Conservation (phyloP, 2,329 filamentous ascomycete species). For the Pseudocercospora pini-densiflorae region DNA sequence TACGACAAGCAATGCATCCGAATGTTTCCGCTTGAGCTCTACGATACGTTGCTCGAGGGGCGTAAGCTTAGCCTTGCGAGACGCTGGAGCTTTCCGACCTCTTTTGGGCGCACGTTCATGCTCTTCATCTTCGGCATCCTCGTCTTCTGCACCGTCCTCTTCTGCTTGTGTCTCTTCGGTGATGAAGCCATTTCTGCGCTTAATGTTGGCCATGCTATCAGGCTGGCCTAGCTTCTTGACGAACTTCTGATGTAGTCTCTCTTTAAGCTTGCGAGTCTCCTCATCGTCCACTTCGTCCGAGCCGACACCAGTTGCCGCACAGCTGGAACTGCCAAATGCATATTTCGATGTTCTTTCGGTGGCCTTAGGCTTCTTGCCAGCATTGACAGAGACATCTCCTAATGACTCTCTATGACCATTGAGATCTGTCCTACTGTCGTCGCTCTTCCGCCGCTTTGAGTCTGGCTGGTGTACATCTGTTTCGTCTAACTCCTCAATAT, state of each 20-base stretch:
- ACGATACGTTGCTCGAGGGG: conserved; percentile 93
- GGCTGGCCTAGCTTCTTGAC: conserved; percentile 87
- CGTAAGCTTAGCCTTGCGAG: conserved; percentile 82
- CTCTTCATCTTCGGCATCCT: conserved; percentile 58
- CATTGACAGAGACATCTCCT: background rate
- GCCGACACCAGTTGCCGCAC: conserved; percentile 44
- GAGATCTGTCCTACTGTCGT: conserved; percentile 28
- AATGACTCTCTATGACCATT: background rate
- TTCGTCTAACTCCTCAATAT: conserved; percentile 21
- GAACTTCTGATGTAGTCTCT: conserved; percentile 79
- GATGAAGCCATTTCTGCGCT: conserved; percentile 61
- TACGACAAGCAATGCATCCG: conserved; percentile 87
- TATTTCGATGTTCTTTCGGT: conserved; percentile 62
- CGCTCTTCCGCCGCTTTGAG: conserved; percentile 26
- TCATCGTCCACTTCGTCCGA: conserved; percentile 55
- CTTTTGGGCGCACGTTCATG: conserved; percentile 54
- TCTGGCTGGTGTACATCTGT: conserved; percentile 21
- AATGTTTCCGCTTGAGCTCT: conserved; percentile 88
- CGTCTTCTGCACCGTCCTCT: conserved; percentile 61
- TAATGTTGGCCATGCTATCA: conserved; percentile 74
- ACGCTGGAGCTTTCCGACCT: conserved; percentile 53
- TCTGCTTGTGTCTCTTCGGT: conserved; percentile 58
- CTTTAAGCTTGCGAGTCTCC: conserved; percentile 62
- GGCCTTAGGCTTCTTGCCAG: conserved; percentile 40
- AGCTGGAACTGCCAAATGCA: conserved; percentile 58